phyloP scores from a whole-genome alignment of 2,329 filamentous ascomycete genomes.

The Endoconidiophora polonica region DNA sequence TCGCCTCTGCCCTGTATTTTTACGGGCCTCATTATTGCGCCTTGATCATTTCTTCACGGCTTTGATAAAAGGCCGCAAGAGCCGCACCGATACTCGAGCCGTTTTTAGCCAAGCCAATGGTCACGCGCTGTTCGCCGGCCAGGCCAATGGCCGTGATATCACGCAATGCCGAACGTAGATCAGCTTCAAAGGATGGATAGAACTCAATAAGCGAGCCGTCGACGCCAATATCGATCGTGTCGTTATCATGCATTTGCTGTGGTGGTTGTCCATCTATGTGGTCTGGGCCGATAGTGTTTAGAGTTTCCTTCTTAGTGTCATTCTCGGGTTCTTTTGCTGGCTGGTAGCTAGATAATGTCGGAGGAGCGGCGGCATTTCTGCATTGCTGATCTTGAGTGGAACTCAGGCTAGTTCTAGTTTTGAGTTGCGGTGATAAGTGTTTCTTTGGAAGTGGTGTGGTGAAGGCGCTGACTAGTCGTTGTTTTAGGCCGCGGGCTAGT shows the following conservation, averaged over 20 bases:
- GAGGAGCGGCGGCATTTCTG: not conserved
- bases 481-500: too few species aligned
- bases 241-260: constrained; percentile 18
- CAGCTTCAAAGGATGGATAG: constrained; percentile 51
- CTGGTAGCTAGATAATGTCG: not conserved
- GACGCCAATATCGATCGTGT: constrained; percentile 49
- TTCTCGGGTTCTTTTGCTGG: not conserved
- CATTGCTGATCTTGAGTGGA: too few species aligned
- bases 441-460: too few species aligned
- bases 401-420: too few species aligned
- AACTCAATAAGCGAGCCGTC: constrained; percentile 58
- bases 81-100: constrained; percentile 57
- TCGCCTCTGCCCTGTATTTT: not conserved
- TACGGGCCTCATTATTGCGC: not conserved
- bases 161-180: constrained; percentile 45
- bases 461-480: too few species aligned
- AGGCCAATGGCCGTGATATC: constrained; percentile 44
- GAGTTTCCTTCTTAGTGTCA: too few species aligned
- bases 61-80: constrained; percentile 36
- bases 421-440: too few species aligned
- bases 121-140: constrained; percentile 44
- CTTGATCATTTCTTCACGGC: not conserved
- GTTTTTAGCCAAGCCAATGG: constrained; percentile 58
- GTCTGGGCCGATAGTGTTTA: not conserved
- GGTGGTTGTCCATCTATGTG: not conserved